Conservation (phyloP, 257 asterid species). For the Anisodus acutangulus region DNA sequence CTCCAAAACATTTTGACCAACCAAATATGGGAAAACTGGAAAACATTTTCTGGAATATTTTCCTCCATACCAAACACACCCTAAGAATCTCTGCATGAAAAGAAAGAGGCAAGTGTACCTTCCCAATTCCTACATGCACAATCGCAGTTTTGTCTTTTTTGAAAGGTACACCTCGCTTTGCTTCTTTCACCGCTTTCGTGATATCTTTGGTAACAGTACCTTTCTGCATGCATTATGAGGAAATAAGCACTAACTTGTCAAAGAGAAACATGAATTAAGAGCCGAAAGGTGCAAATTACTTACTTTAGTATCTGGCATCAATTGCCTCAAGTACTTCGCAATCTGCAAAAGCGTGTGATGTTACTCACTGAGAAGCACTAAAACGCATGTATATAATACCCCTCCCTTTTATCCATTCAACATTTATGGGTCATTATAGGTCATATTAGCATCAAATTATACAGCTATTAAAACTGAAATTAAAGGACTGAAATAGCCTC, state of each 20-base stretch:
- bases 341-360: conserved; percentile 50
- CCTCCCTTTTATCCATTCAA: not conserved
- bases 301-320: conserved; percentile 88
- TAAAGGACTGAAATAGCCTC: not conserved
- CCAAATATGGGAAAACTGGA: too few relatives aligned
- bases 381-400: too few relatives aligned
- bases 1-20: too few relatives aligned
- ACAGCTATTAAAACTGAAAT: not conserved
- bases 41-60: too few relatives aligned
- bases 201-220: conserved; percentile 88
- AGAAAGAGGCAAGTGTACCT: conserved; percentile 52
- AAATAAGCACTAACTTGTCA: not conserved
- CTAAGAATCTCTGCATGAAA: not conserved
- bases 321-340: conserved; percentile 67
- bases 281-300: conserved; percentile 34
- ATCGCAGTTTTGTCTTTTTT: conserved; percentile 97
- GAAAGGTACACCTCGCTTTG: conserved; percentile 71
- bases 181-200: conserved; percentile 70
- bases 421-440: not conserved
- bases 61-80: too few relatives aligned
- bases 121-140: conserved; percentile 94
- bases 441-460: conserved; percentile 21
- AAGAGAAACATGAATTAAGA: not conserved
- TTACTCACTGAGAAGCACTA: conserved; percentile 1
- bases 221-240: conserved; percentile 56